Conservation (phyloP, 345 rosid species). For the Sonneratia caseolaris region DNA sequence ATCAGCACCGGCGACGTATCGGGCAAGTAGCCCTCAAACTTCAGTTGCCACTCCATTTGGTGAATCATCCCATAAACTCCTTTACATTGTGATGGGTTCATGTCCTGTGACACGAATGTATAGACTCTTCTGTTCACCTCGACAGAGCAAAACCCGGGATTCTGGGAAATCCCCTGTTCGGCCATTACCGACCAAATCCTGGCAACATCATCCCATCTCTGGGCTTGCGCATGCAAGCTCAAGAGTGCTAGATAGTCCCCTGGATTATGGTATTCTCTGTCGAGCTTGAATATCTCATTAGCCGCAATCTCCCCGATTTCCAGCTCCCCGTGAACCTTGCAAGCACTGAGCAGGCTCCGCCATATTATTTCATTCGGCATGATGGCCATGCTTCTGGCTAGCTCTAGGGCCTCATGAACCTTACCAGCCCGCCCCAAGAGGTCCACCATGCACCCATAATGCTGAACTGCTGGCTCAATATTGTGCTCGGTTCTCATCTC, state of each 20-base stretch:
- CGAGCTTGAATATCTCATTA: constrained; percentile 22
- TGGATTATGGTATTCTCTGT: constrained; percentile 25
- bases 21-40: constrained; percentile 61
- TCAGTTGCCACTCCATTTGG: constrained; percentile 88
- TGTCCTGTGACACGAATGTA: constrained; percentile 60
- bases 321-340: constrained; percentile 41
- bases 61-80: constrained; percentile 51
- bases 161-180: constrained; percentile 28
- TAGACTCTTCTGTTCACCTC: constrained; percentile 38
- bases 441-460: constrained; percentile 65
- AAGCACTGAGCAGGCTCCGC: constrained; percentile 68
- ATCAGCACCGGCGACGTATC: constrained; percentile 48
- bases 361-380: constrained; percentile 57
- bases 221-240: constrained; percentile 43
- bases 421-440: constrained; percentile 56
- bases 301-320: constrained; percentile 50
- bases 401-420: constrained; percentile 46
- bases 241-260: constrained; percentile 51
- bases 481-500: constrained; percentile 33
- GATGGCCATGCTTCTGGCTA: constrained; percentile 42
- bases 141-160: constrained; percentile 49
- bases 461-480: constrained; percentile 48
- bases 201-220: constrained; percentile 50
- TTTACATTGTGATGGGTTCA: constrained; percentile 26
- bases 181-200: constrained; percentile 33